phyloP scores from a whole-genome alignment of 108 stramenopile genomes.

The Fragilaria crotonensis region DNA sequence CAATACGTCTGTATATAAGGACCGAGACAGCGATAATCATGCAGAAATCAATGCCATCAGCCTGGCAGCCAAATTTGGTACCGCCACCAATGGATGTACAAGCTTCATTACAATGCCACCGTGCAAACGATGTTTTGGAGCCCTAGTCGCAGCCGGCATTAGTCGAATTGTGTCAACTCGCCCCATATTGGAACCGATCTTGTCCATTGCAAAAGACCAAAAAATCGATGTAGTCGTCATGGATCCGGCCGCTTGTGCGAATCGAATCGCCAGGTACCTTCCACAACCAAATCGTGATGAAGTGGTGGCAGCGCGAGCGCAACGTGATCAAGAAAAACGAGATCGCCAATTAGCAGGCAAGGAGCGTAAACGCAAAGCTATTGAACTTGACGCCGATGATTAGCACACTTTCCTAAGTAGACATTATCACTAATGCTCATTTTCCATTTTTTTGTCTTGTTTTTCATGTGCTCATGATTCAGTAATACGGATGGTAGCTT shows the following conservation, averaged over 20 bases:
- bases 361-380: not conserved
- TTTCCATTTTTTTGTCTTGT: no score
- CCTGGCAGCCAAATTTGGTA: constrained; percentile 17
- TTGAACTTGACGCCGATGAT: no score
- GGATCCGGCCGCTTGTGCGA: not conserved
- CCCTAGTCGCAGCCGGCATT: constrained; percentile 41
- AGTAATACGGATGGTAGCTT: constrained; percentile 51
- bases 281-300: not conserved
- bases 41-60: constrained; percentile 68
- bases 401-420: no score
- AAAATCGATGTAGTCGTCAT: not conserved
- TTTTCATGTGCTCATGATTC: not conserved
- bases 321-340: not conserved
- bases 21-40: constrained; percentile 53
- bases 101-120: constrained; percentile 78
- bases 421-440: no score
- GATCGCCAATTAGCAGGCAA: not conserved
- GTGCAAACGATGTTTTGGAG: constrained; percentile 62
- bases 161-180: constrained; percentile 39
- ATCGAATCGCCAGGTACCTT: not conserved
- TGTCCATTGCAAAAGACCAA: not conserved
- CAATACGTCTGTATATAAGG: constrained; percentile 38
- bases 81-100: constrained; percentile 25
- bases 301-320: not conserved
- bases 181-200: not conserved